Conservation (phyloP, 495 filamentous ascomycete genomes). For the Aspergillus heteromorphus region DNA sequence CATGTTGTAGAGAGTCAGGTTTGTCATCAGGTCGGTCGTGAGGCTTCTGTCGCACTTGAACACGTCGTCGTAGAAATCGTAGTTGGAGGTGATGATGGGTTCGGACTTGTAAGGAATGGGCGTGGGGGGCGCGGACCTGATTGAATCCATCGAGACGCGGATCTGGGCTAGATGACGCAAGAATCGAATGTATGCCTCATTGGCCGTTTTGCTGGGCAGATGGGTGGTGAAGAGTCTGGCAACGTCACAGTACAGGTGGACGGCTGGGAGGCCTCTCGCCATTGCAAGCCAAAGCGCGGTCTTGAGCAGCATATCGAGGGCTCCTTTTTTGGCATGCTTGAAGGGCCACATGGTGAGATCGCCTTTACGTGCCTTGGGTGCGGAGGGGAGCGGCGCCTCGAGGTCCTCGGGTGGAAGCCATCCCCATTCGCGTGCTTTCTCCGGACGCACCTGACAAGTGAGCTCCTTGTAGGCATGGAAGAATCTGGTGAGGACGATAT, state of each 20-base stretch:
- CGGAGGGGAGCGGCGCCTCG: conserved; percentile 8
- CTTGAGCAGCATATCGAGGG: conserved; percentile 17
- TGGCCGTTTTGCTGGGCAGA: not conserved
- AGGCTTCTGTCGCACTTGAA: conserved; percentile 11
- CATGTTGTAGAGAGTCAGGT: conserved; percentile 3
- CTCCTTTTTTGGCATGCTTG: not conserved
- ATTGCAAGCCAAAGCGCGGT: conserved; percentile 22
- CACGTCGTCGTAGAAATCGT: conserved; percentile 19
- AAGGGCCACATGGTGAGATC: conserved; percentile 14
- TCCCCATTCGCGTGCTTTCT: conserved; percentile 12
- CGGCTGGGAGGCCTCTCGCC: conserved; percentile 22
- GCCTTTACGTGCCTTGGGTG: not conserved
- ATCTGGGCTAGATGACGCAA: conserved; percentile 15
- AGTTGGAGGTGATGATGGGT: conserved; percentile 1
- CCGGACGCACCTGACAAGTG: conserved; percentile 6
- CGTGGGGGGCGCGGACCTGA: not conserved
- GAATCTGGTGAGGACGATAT: conserved; percentile 57
- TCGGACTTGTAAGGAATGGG: conserved; percentile 6
- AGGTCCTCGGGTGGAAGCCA: conserved; percentile 16
- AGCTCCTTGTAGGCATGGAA: conserved; percentile 40
- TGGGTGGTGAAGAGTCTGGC: conserved; percentile 13
- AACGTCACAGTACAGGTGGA: conserved; percentile 26
- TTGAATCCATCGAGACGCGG: conserved; percentile 7
- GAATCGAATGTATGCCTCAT: conserved; percentile 6
- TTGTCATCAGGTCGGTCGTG: conserved; percentile 3